A percentile compares a stretch with the other conserved stretches of the same genome.
These are phyloP conservation scores for Globisporangium recalcitrans DNA, from an alignment of 352 stramenopile genomes.

Conservation along the genomic window DNA sequence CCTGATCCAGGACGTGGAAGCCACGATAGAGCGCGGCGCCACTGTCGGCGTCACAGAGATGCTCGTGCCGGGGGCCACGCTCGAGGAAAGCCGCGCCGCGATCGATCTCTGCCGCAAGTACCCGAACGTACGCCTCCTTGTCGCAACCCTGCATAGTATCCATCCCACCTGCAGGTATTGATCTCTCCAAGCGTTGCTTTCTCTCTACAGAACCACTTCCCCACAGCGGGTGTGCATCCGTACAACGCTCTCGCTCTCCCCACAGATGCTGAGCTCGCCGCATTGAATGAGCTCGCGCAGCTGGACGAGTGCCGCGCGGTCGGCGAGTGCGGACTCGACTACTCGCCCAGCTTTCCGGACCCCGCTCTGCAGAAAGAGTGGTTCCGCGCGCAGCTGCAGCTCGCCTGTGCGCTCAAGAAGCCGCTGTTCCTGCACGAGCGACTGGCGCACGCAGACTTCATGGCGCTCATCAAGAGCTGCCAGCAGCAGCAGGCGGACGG, in stretches of 20 bases:
- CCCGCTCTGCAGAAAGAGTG: slow-evolving; percentile 43
- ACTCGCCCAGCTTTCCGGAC: slow-evolving; percentile 54
- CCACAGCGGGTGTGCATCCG: slow-evolving; percentile 73
- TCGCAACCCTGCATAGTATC: background rate
- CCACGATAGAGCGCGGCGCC: slow-evolving; percentile 35
- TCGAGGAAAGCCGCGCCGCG: slow-evolving; percentile 54
- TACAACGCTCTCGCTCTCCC: slow-evolving; percentile 58
- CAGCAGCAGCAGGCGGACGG: slow-evolving; percentile 23
- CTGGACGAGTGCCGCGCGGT: slow-evolving; percentile 39
- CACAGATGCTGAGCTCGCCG: slow-evolving; percentile 25
- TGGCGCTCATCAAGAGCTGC: slow-evolving; percentile 58
- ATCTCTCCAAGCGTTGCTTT: background rate
- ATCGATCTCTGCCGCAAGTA: slow-evolving; percentile 51
- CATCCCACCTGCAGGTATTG: background rate
- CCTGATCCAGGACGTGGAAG: slow-evolving; percentile 32
- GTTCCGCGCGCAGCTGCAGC: slow-evolving; percentile 58
- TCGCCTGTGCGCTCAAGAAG: slow-evolving; percentile 62
- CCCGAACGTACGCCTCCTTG: slow-evolving; percentile 21
- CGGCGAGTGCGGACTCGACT: slow-evolving; percentile 81
- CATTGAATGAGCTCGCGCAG: slow-evolving; percentile 29
- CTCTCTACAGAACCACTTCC: slow-evolving; percentile 36
- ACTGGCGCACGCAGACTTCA: slow-evolving; percentile 69
- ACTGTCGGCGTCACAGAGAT: slow-evolving; percentile 53
- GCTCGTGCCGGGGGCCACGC: slow-evolving; percentile 67
- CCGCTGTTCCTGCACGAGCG: slow-evolving; percentile 84